These are phyloP conservation scores for Pythium phragmiticola DNA, from an alignment of 352 stramenopile species.

Conservation along the genomic window DNA sequence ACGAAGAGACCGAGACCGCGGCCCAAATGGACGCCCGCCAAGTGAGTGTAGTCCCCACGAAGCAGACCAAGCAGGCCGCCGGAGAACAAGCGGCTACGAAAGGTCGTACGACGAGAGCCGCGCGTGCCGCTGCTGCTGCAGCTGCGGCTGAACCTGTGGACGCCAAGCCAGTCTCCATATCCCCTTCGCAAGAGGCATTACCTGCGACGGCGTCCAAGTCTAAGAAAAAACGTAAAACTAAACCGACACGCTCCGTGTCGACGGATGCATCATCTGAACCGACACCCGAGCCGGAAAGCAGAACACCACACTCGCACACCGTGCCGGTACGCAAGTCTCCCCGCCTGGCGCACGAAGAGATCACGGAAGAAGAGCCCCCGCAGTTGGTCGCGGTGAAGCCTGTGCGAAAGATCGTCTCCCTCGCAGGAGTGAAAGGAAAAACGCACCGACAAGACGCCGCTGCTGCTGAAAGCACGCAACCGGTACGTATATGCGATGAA, in stretches of 20 bases:
- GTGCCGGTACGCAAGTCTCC: slow-evolving; percentile 2
- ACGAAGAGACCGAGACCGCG: not conserved
- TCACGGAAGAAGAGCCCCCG: not conserved
- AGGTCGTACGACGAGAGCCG: slow-evolving; percentile 8
- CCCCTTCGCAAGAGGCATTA: not conserved
- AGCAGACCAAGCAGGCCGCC: not conserved
- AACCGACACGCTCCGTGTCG: slow-evolving; percentile 7
- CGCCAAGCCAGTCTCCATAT: not conserved
- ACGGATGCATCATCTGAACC: not conserved
- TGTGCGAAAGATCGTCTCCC: slow-evolving; percentile 9
- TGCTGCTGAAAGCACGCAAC: not conserved
- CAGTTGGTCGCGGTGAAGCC: slow-evolving; percentile 3
- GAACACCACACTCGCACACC: not conserved
- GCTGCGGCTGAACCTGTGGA: not conserved
- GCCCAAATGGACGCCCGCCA: not conserved
- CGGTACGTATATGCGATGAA: not conserved
- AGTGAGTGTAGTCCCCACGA: not conserved
- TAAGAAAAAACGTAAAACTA: slow-evolving; percentile 35
- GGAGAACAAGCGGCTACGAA: not conserved
- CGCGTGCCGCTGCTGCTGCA: slow-evolving; percentile 6
- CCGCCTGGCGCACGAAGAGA: not conserved
- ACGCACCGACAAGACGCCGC: not conserved
- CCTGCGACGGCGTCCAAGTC: slow-evolving; percentile 13
- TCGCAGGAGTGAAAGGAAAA: slow-evolving; percentile 14
- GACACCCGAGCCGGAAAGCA: not conserved